These are phyloP conservation scores for Diophrys sp. DNA, from an alignment of 73 alveolate genomes.

Conservation along the genomic window DNA sequence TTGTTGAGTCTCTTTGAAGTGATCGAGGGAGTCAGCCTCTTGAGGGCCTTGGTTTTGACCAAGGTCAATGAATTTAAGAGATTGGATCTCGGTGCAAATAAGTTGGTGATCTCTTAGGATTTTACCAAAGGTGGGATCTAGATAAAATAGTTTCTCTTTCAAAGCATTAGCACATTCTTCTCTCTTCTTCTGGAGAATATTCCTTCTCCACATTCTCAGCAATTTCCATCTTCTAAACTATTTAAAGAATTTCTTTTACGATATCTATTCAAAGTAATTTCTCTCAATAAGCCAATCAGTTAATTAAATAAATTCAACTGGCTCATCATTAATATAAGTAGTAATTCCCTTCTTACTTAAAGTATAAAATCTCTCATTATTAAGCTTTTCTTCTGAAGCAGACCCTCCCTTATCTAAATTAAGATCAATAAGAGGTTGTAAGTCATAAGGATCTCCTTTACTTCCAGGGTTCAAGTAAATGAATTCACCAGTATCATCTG, in stretches of 20 bases:
- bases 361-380: slow-evolving; percentile 65
- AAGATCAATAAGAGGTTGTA: slow-evolving; percentile 49
- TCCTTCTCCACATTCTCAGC: slow-evolving; percentile 79
- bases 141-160: slow-evolving; percentile 65
- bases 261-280: slow-evolving; percentile 59
- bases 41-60: slow-evolving; percentile 47
- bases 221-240: slow-evolving; percentile 82
- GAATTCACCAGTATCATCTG: slow-evolving; percentile 63
- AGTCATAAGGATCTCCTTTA: slow-evolving; percentile 52
- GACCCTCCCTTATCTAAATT: slow-evolving; percentile 25
- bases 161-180: slow-evolving; percentile 59
- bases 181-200: slow-evolving; percentile 67
- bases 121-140: slow-evolving; percentile 64
- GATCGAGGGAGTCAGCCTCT: slow-evolving; percentile 54
- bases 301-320: slow-evolving; percentile 73
- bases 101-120: slow-evolving; percentile 54
- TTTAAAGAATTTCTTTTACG: slow-evolving; percentile 66
- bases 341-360: slow-evolving; percentile 78
- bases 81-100: slow-evolving; percentile 71
- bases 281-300: slow-evolving; percentile 80
- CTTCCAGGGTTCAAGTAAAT: slow-evolving; percentile 40
- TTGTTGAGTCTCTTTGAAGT: slow-evolving; percentile 56
- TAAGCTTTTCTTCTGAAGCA: slow-evolving; percentile 1
- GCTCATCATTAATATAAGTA: slow-evolving; percentile 76
- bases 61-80: slow-evolving; percentile 60